Percentiles rank a stretch among this genome's conserved stretches.
phyloP scores from a whole-genome alignment of 192 early-diverging fungal genomes.

The Nowakowskiella sp. region DNA sequence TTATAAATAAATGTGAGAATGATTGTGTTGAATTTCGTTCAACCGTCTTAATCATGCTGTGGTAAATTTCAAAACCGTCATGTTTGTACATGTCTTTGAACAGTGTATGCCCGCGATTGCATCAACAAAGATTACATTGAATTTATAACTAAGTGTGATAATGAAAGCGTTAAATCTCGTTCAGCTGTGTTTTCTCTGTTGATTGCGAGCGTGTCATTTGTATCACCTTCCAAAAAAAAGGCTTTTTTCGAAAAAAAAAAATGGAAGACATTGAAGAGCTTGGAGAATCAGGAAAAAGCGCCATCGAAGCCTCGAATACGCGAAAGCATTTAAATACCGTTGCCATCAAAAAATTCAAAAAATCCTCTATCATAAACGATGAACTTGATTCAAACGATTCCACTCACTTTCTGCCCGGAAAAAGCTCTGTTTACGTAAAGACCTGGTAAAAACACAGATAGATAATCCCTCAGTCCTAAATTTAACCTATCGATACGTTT shows the following conservation, averaged over 20 bases:
- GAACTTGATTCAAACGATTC: constrained; percentile 6
- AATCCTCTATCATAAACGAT: not conserved
- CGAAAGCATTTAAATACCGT: not conserved
- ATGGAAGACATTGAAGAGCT: constrained; percentile 33
- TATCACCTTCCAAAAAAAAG: constrained; percentile 39
- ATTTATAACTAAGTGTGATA: too few species aligned
- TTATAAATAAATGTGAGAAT: too few species aligned
- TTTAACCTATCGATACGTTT: not conserved
- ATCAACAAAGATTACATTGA: too few species aligned
- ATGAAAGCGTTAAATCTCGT: too few species aligned
- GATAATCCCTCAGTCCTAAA: not conserved
- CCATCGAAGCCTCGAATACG: constrained; percentile 4
- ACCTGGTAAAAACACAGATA: constrained; percentile 21
- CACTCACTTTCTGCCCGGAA: constrained; percentile 35
- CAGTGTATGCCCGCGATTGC: too few species aligned
- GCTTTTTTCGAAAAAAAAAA: not conserved
- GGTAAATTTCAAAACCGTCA: too few species aligned
- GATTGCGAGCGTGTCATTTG: too few species aligned
- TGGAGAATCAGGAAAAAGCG: too few species aligned
- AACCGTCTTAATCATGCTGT: too few species aligned
- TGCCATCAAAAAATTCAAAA: not conserved
- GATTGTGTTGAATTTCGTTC: too few species aligned
- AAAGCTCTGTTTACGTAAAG: constrained; percentile 37
- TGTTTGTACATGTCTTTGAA: too few species aligned
- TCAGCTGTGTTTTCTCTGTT: too few species aligned